Base-by-base conservation (phyloP, 2,329 filamentous ascomycete species). In the Mariannaea elegans region DNA sequence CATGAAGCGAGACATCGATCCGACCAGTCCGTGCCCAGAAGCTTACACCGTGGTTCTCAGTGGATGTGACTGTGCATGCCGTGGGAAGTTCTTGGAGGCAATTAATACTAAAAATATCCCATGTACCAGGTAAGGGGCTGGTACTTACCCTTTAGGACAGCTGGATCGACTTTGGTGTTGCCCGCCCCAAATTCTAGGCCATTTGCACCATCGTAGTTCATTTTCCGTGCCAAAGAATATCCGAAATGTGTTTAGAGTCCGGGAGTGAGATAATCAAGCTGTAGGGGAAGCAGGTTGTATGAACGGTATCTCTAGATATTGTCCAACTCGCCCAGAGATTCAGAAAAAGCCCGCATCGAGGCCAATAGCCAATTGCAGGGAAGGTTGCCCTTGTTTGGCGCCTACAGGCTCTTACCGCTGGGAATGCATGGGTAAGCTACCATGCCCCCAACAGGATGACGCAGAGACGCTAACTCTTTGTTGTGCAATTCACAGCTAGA, bases 21-120 rank as follows among this genome's bases (percentile, higher is more conserved):
- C 72, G 67, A 21, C 67, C 70, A 1, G 72, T 75, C 4, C 68
- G 68, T 2, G 75, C 73, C 76, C 75, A 79, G 57, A 74, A 76
- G 64, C 75, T 77, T 7, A 67, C 66, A 18, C 74, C 73, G 62
- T 77, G 73, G 21, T 38, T 56, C 41, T 71, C 57, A n/a, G 69
- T 73, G 29, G 70, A 72, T 24, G 69, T 27, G 16, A 77, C 67
- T 44, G 46, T 64, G 51, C 74, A 74, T n/a, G 65, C 71, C 42
- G 63, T n/a, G 10, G 75, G 75, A 19, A 77, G 65, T 58, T 69
- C 74, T 76, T 64, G 23, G 19, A 27, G 29, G 19, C 46, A 29
- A 32, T 44, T 9, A 27, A 27, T 44, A 44, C 12, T 5, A 24
- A 24, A 19, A 29, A 60, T 21, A 50, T 41, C 34, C 23, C 31